Evolutionary conservation across 2,329 filamentous ascomycete genomes (phyloP), one percentile per base, ranked within the genome.

Genomic region (Tolypocladium endophyticum): DNA sequence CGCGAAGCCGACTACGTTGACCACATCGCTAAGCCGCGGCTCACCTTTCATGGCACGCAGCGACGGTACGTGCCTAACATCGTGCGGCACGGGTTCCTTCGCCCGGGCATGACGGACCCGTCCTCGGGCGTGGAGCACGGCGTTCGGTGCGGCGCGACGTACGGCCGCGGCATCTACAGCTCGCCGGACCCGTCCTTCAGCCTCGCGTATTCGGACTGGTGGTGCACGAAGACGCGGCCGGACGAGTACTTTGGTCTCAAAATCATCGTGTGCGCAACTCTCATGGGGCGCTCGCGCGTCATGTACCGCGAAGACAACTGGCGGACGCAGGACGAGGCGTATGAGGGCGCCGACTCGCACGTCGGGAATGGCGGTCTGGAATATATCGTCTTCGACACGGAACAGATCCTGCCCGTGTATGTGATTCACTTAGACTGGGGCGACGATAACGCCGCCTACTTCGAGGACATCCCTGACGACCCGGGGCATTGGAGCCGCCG

Each of bases 341-440:
- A 59, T 36, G 47, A 36, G 54, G 59, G n/a, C 39, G 54, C 30
- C 56, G 73, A 76, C 58, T 72, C 72, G 14, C 75, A 77, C 58
- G 72, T 77, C 25, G 71, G 67, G 2, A 70, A 74, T n/a, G 64
- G 68, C 9, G 62, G 62, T 1, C 63, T 71, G 25, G 76, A 78
- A 62, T 79, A 78, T 58, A 70, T 79, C 25, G 73, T 78, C 16
- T 78, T 79, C 62, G 67, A 77, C n/a, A 62, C 68, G 9, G 67
- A 70, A 4, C 74, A 74, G 55, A 77, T 79, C 12, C 65, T 79
- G 12, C 77, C 77, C 0, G 75, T 75, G 56, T 78, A 78, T 58
- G 75, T 79, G 12, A 68, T 79, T 6, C 76, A 79, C 60, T 66
- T 79, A 11, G 77, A 79, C 73, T 73, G 61, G 73, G 73, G 43